Base-by-base conservation (phyloP, 2,329 filamentous ascomycete species). In the Coniosporium tulheliwenetii region DNA sequence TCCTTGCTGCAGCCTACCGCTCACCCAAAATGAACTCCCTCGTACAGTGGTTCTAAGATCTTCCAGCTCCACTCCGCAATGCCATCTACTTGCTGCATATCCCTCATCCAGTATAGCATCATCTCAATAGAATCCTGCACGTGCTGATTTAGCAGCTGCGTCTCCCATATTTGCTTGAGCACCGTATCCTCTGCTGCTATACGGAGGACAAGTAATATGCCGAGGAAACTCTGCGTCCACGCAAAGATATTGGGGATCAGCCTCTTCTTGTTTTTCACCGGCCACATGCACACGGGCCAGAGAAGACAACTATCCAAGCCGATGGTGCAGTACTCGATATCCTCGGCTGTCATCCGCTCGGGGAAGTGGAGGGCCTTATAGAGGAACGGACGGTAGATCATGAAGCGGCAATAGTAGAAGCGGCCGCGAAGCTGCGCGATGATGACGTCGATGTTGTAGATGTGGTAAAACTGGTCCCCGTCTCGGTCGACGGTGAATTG, bases 171-270 rank as follows among this genome's bases (percentile, higher is more conserved):
- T 15, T 63, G 57, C 16, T 57, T 49, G 32, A 79, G 50, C 42
- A 71, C 66, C 1, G 64, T 63, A 36, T 72, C 67, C 42, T 70
- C 67, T n/a, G 60, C 61, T 10, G 69, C 70, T 45, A 78, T 59
- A 35, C 73, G 68, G 31, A 79, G 50, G n/a, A 79, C 60, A 37
- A 79, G 49, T 15, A 79, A 57, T 16, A 77, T 69, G 3, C 70
- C 70, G 37, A 79, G 62, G 35, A 79, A 63, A 44, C 75, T 76
- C 47, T 78, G 73, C 8, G 72, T 73, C 69, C 75, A 79, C 41
- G 74, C 72, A 50, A 76, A 78, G 1, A 73, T 49, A 42, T 71
- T 69, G 1, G 75, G 74, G 1, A 79, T 58, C 5, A 79, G 61
- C 31, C 74, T 60, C 54, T 79, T 79, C 52, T 69, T 69, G 40